Evolutionary conservation across 805 yeast species (phyloP).

Genomic region (Cyberlindnera veronae): DNA sequence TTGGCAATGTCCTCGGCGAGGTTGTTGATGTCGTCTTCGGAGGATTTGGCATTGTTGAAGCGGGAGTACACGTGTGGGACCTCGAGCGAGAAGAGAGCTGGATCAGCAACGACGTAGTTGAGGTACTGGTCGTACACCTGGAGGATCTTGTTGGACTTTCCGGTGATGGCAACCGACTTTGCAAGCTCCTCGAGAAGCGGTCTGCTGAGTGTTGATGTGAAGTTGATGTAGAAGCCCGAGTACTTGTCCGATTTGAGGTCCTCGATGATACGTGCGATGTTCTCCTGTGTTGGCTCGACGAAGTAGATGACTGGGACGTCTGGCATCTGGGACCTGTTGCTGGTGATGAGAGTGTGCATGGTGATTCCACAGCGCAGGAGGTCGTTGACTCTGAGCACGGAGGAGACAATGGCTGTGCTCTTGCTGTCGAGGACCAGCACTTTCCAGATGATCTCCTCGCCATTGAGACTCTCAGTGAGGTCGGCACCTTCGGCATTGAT

Average conservation of each 20-base stretch:
- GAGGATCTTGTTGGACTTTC: conserved; percentile 66
- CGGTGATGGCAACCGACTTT: conserved; percentile 67
- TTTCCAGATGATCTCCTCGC: conserved; percentile 83
- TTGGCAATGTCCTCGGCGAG: conserved; percentile 69
- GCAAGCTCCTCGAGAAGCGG: conserved; percentile 86
- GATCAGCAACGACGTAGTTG: conserved; percentile 90
- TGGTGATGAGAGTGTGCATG: conserved; percentile 70
- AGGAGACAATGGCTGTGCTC: conserved; percentile 82
- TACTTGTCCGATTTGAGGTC: conserved; percentile 77
- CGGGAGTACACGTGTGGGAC: conserved; percentile 59
- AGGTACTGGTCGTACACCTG: conserved; percentile 95
- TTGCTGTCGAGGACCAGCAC: conserved; percentile 77
- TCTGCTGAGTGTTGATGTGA: conserved; percentile 76
- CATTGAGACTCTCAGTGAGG: conserved; percentile 50
- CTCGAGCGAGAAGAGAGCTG: conserved; percentile 81
- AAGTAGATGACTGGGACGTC: conserved; percentile 96
- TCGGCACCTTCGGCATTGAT: conserved; percentile 50
- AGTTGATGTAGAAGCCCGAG: conserved; percentile 77
- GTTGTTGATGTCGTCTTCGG: conserved; percentile 69
- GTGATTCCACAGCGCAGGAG: conserved; percentile 88
- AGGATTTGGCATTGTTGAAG: conserved; percentile 66
- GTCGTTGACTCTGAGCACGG: conserved; percentile 91
- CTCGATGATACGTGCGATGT: conserved; percentile 61
- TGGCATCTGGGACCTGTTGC: conserved; percentile 77
- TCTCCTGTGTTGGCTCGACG: conserved; percentile 80